Conservation (phyloP, 495 filamentous ascomycete genomes). For the Xylaria flabelliformis region DNA sequence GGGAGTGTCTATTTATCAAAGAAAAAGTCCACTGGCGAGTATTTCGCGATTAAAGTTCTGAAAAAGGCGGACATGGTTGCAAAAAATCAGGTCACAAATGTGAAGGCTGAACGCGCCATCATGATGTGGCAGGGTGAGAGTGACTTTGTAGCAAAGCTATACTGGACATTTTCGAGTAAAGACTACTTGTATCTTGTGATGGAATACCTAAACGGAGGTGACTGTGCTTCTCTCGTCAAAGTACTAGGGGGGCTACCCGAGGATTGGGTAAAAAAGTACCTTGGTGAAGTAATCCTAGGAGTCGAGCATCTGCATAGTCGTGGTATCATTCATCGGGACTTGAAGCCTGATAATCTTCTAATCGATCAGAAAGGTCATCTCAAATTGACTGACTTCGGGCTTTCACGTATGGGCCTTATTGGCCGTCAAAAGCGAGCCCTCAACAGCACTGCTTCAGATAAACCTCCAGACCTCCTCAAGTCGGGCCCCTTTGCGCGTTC, state of each 20-base stretch:
- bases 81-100: slow-evolving; percentile 98
- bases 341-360: slow-evolving; percentile 96
- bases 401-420: slow-evolving; percentile 96
- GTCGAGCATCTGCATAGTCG: slow-evolving; percentile 94
- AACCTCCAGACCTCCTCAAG: slow-evolving; percentile 88
- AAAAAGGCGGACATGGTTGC: slow-evolving; percentile 99
- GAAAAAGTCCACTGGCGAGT: slow-evolving; percentile 97
- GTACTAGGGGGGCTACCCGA: slow-evolving; percentile 87
- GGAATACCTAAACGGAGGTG: slow-evolving; percentile 98
- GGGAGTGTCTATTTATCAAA: slow-evolving; percentile 97
- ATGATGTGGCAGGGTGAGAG: slow-evolving; percentile 99
- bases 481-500: slow-evolving; percentile 88
- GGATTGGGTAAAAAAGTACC: slow-evolving; percentile 97
- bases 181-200: slow-evolving; percentile 98
- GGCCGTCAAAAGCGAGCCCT: slow-evolving; percentile 93
- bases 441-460: slow-evolving; percentile 75
- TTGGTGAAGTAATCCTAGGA: slow-evolving; percentile 92
- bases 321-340: slow-evolving; percentile 93
- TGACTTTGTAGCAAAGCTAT: slow-evolving; percentile 97
- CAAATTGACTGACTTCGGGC: slow-evolving; percentile 95
- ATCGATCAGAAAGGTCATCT: slow-evolving; percentile 97
- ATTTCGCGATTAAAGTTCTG: slow-evolving; percentile 96
- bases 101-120: slow-evolving; percentile 98
- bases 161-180: slow-evolving; percentile 99
- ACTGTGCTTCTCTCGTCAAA: slow-evolving; percentile 96